Base-by-base conservation (phyloP, 2,329 filamentous ascomycete genomes). In the Xylariaceae sp. region DNA sequence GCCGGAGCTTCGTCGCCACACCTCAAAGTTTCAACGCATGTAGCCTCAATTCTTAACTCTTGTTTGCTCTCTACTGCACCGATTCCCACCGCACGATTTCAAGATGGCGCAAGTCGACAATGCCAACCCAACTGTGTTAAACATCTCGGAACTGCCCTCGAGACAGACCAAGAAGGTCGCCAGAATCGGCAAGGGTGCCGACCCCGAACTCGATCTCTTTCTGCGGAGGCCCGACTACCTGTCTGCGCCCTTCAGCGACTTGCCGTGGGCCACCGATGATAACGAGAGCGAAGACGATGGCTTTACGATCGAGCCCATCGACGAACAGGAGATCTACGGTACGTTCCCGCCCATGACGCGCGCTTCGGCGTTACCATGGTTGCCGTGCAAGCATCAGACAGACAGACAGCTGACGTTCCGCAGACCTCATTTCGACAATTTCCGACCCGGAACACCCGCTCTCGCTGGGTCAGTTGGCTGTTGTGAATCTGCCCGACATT, bases 251-350 rank as follows among this genome's bases (percentile, higher is more conserved):
- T 73, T 75, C 61, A 71, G 64, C 60, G 70, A 71, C 46, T 64
- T 68, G 43, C 66, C 69, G 26, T 67, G 69, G 60, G 73, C 44
- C 13, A 47, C 71, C 18, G 70, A 74, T 42, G 71, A 71, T 19
- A 64, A 64, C 6, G 65, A 67, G 21, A 68, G 70, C 47, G 74
- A 82, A 46, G 81, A n/a, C n/a, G n/a, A 84, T 54, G 82, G 86
- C 54, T 79, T 83, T 46, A 75, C 77, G 1, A 78, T 85, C 34
- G 92, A 97, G 64, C 88, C 88, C 53, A 96, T 99, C 62, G 94
- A 99, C 68, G 89, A 95, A 70, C 94, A 96, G 71, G 94, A 99
- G 72, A 92, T 99, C 40, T 99, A 92, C 69, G 91, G 90, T 94
- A 75, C 58, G 76, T 55, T 42, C 8, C 26, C 13, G 10, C 7